Evolutionary conservation across 2,329 filamentous ascomycete genomes (phyloP), one percentile per base, ranked within the genome.

Genomic region (Exophiala oligosperma): DNA sequence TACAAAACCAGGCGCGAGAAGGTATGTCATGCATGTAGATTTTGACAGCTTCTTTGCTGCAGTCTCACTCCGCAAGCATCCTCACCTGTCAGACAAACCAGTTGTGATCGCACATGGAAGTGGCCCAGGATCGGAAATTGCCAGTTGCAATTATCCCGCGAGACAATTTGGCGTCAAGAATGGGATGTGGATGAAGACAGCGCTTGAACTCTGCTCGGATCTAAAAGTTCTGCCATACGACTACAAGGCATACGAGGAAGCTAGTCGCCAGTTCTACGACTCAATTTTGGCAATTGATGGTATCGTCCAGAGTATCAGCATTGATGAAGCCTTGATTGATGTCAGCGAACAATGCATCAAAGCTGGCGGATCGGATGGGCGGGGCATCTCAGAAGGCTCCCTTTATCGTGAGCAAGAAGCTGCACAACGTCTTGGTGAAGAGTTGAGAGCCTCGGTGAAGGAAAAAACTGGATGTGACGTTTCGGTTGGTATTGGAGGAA

Each of bases 41-140:
- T 99, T 99, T 72, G 95, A 99, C 74, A 94, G 92, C 73, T 99
- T 99, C 76, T 99, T 99, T 73, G 96, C 92, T 59, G 91, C 95
- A 0, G 91, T 99, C 0, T 97, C 93, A 0, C 74, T 89, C 17
- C 91, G 92, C 67, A 89, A 86, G 54, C 81, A 86, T 24, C 92
- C 93, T 0, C 85, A 95, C 21, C 87, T 84, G 60, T 77, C 80
- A 40, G 86, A 90, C 51, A 93, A 92, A 69, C 94, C 95, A 0
- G 86, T 89, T 1, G 94, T 90, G 0, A 90, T 99, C 35, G 93
- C 94, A 3, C 94, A 99, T 69, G 89, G 93, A 3, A 83, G 82
- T 46, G 93, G 93, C 0, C 85, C 84, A 24, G 91, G 91, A 0
- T 96, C 93, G 0, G 94, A 99, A 70, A 97, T 99, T 68, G 94